phyloP scores from a whole-genome alignment of 208 protist genomes.

The Leishmania aethiopica region DNA sequence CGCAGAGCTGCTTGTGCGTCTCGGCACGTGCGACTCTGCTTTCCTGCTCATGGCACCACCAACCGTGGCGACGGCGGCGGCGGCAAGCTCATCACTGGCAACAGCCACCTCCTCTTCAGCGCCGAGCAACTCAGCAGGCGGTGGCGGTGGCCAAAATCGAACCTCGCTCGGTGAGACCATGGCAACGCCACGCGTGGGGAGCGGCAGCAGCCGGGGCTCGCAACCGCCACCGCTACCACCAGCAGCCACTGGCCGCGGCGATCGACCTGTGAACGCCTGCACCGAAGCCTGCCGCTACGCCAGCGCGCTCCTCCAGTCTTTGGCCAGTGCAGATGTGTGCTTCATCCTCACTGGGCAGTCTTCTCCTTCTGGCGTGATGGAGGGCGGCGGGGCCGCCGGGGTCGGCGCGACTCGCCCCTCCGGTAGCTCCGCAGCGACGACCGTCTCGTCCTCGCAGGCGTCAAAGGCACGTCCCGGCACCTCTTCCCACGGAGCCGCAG shows the following conservation, averaged over 20 bases:
- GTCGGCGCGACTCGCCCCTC: neutral
- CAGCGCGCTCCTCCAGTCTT: conserved; percentile 46
- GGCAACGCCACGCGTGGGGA: neutral
- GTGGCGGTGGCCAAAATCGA: conserved; percentile 4
- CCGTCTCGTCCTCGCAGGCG: neutral
- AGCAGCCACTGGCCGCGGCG: conserved; percentile 1
- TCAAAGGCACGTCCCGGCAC: neutral
- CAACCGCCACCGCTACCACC: too few relatives aligned
- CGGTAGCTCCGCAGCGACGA: neutral
- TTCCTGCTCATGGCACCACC: conserved; percentile 23
- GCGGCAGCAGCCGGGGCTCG: neutral
- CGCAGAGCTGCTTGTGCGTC: conserved; percentile 58
- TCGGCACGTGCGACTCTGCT: conserved; percentile 48
- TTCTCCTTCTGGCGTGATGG: neutral
- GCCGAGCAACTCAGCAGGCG: neutral
- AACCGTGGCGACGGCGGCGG: conserved; percentile 29
- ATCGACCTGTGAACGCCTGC: conserved; percentile 49
- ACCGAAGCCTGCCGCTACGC: conserved; percentile 55
- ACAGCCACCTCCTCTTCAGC: neutral
- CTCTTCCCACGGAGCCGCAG: neutral
- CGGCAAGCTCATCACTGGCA: conserved; percentile 1
- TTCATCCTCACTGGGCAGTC: conserved; percentile 15
- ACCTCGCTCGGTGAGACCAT: neutral
- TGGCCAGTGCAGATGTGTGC: conserved; percentile 34
- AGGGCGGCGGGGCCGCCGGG: neutral